Evolutionary conservation across 805 yeast genomes (phyloP).

Genomic region (Zygosaccharomyces pseudorouxii): DNA sequence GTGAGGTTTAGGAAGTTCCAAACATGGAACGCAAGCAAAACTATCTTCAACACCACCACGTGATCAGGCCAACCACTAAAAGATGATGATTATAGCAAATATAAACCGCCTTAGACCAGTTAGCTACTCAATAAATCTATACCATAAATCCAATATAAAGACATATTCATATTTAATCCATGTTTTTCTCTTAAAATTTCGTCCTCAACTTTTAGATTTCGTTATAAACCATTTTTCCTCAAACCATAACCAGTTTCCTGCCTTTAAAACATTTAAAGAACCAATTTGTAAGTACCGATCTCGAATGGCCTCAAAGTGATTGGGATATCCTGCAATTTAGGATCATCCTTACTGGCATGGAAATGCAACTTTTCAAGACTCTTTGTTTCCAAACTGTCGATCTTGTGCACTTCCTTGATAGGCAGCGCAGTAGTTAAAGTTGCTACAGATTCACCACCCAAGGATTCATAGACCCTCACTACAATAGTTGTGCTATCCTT

Average conservation of each 20-base stretch:
- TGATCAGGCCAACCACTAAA: neutral
- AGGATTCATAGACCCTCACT: slow-evolving; percentile 75
- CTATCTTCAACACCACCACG: neutral
- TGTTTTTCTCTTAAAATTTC: neutral
- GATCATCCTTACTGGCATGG: slow-evolving; percentile 31
- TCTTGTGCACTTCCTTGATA: slow-evolving; percentile 46
- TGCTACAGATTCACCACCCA: slow-evolving; percentile 73
- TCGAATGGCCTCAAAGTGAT: slow-evolving; percentile 70
- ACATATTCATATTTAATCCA: neutral
- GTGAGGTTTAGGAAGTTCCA: neutral
- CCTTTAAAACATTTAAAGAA: slow-evolving; percentile 14
- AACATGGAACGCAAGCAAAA: neutral
- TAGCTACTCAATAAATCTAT: neutral
- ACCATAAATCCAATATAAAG: neutral
- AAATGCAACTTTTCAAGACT: slow-evolving; percentile 40
- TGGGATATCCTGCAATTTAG: slow-evolving; percentile 34
- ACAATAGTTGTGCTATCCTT: slow-evolving; percentile 50
- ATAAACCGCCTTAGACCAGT: neutral
- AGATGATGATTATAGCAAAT: neutral
- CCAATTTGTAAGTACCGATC: slow-evolving; percentile 46
- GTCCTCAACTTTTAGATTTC: neutral
- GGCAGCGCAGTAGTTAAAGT: slow-evolving; percentile 44
- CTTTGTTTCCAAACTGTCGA: slow-evolving; percentile 54
- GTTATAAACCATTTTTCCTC: neutral
- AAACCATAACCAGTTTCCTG: neutral